phyloP scores from a whole-genome alignment of 306 rosid genomes.

The Cicer cuneatum region DNA sequence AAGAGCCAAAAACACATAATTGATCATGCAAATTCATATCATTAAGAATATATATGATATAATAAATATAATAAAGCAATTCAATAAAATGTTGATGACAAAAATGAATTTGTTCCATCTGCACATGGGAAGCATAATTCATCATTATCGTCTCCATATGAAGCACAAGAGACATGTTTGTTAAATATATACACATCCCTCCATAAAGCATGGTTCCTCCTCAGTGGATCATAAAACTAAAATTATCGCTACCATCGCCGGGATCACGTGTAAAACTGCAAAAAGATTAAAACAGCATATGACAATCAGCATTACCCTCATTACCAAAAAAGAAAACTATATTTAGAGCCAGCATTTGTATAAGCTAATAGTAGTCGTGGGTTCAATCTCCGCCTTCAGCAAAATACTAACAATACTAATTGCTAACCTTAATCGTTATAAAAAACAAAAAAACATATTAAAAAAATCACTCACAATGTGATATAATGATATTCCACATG shows the following conservation, averaged over 20 bases:
- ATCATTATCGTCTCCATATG: constrained; percentile 44
- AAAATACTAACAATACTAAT: too few relatives aligned
- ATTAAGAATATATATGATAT: constrained; percentile 26
- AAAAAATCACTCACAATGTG: constrained; percentile 56
- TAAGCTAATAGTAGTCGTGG: too few relatives aligned
- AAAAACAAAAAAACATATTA: background rate
- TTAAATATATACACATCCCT: constrained; percentile 54
- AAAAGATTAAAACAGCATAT: constrained; percentile 27
- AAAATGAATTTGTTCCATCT: constrained; percentile 46
- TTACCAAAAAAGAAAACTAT: background rate
- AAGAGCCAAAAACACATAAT: constrained; percentile 45
- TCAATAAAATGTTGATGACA: constrained; percentile 34
- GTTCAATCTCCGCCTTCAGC: too few relatives aligned
- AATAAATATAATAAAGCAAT: constrained; percentile 29
- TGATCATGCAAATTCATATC: constrained; percentile 40
- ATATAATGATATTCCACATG: constrained; percentile 41
- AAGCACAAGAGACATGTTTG: constrained; percentile 47
- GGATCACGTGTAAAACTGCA: constrained; percentile 51
- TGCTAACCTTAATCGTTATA: too few relatives aligned
- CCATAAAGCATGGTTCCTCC: constrained; percentile 59
- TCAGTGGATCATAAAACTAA: constrained; percentile 39
- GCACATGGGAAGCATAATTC: constrained; percentile 51
- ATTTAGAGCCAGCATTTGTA: background rate
- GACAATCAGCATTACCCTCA: constrained; percentile 19
- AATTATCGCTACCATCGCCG: constrained; percentile 36